Percentiles rank a stretch among this genome's conserved stretches.
Conservation (phyloP, 2,329 filamentous ascomycete species). For the Exutisphaerella laricina region DNA sequence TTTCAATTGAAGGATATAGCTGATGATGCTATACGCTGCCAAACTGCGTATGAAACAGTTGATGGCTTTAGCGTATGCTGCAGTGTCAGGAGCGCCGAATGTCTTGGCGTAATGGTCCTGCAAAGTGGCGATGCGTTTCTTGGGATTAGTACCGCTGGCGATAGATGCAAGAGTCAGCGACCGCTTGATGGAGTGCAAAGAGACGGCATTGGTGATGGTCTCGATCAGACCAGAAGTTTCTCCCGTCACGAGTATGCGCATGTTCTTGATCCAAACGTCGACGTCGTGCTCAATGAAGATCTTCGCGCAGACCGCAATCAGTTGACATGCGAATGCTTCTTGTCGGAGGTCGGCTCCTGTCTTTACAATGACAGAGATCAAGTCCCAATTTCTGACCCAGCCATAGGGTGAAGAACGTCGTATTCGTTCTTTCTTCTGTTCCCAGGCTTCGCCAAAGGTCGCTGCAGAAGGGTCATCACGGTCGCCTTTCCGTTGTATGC, state of each 20-base stretch:
- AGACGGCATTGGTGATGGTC: constrained; percentile 83
- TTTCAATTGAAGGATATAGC: constrained; percentile 77
- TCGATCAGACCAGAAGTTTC: constrained; percentile 80
- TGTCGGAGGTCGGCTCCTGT: constrained; percentile 71
- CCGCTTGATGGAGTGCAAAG: constrained; percentile 77
- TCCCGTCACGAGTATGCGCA: constrained; percentile 80
- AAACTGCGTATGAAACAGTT: constrained; percentile 77
- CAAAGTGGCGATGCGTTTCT: constrained; percentile 71
- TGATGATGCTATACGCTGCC: constrained; percentile 79
- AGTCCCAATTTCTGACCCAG: constrained; percentile 86
- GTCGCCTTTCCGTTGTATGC: constrained; percentile 73
- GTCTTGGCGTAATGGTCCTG: constrained; percentile 76
- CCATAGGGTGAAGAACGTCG: constrained; percentile 78
- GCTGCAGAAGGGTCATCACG: constrained; percentile 80
- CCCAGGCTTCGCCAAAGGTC: constrained; percentile 82
- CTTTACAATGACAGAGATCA: constrained; percentile 82
- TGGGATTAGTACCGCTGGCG: constrained; percentile 66
- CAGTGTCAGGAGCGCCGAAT: constrained; percentile 65
- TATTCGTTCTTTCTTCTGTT: constrained; percentile 76
- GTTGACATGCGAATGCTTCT: constrained; percentile 80
- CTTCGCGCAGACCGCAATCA: constrained; percentile 74
- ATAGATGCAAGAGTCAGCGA: constrained; percentile 71
- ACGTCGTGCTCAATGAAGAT: constrained; percentile 72
- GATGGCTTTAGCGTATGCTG: constrained; percentile 64
- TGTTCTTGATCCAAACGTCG: constrained; percentile 81